Evolutionary conservation across 441 rosid genomes (phyloP), one percentile per base, ranked within the genome.

Genomic region (Biscutella auriculata): DNA sequence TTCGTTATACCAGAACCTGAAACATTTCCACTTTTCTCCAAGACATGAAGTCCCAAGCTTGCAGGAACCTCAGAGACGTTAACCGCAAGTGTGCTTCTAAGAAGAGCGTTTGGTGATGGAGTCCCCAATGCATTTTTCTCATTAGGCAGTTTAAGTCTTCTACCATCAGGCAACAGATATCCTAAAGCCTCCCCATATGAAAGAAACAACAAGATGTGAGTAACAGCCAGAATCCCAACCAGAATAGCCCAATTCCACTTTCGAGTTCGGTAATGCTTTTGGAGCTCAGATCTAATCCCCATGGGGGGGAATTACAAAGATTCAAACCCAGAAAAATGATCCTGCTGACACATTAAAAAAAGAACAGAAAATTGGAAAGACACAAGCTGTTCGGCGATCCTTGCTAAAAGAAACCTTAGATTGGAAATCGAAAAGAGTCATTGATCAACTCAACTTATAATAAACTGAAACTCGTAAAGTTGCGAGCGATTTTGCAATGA

Each of bases 101-200:
- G 72, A 58, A 73, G 73, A 32, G 67, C 63, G 14, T 78, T 71
- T 33, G 77, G 77, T 4, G 72, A 33, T 49, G 78, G 73, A 72
- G 81, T 63, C 48, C 40, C 62, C 37, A 67, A 46, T 39, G 63
- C 26, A 60, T 63, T 56, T 54, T 42, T 63, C 32, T 60, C 49
- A 33, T 61, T 73, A 1, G 88, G 87, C n/a, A 82, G 69, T 42
- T 79, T 68, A 56, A 88, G 88, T 33, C 65, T 78, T 44, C 84
- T 82, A 41, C 80, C 82, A 1, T 94, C 88, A 69, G 82, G 84
- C 70, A 83, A 69, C 12, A 80, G 62, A 62, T 77, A 81, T 66
- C 82, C 46, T 39, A 53, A 53, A 13, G 46, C 14, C 21, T 47
- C 35, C 4, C 70, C 65, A 13, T 50, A 58, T 17, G 65, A 58